Conservation (phyloP, 805 yeast species). For the Yarrowia yakushimensis region DNA sequence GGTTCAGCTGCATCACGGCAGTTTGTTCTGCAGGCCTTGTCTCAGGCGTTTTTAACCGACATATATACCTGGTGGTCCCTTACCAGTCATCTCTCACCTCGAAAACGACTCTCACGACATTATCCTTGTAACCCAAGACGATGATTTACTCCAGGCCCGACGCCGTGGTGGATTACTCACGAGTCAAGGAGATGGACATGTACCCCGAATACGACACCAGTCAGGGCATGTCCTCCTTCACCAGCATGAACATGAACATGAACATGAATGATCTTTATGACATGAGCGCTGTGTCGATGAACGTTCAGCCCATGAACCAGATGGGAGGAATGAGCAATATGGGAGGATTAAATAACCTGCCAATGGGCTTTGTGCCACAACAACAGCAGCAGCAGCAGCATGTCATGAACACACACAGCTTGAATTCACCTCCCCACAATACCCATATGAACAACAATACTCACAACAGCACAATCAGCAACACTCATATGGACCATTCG, state of each 20-base stretch:
- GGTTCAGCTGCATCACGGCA: not conserved
- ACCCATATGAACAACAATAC: not conserved
- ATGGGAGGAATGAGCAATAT: not conserved
- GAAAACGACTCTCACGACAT: not conserved
- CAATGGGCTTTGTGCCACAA: not conserved
- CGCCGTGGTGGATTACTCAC: constrained; percentile 9
- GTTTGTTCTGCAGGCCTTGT: not conserved
- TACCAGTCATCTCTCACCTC: not conserved
- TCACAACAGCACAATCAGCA: not conserved
- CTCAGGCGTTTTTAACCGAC: constrained; percentile 13
- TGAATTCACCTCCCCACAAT: too few species aligned
- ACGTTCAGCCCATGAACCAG: not conserved
- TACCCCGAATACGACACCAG: not conserved
- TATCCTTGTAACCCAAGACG: not conserved
- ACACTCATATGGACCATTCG: too few species aligned
- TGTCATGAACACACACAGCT: too few species aligned
- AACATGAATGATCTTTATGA: not conserved
- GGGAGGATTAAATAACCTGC: not conserved
- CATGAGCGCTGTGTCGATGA: not conserved
- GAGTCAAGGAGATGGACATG: constrained; percentile 19
- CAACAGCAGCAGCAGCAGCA: too few species aligned
- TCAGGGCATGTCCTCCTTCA: not conserved
- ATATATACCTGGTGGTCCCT: constrained; percentile 4
- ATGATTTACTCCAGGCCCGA: constrained; percentile 17
- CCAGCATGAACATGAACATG: constrained; percentile 1